Evolutionary conservation across 2,329 filamentous ascomycete genomes (phyloP), one percentile per base, ranked within the genome.

Genomic region (Neodidymelliopsis sp.): DNA sequence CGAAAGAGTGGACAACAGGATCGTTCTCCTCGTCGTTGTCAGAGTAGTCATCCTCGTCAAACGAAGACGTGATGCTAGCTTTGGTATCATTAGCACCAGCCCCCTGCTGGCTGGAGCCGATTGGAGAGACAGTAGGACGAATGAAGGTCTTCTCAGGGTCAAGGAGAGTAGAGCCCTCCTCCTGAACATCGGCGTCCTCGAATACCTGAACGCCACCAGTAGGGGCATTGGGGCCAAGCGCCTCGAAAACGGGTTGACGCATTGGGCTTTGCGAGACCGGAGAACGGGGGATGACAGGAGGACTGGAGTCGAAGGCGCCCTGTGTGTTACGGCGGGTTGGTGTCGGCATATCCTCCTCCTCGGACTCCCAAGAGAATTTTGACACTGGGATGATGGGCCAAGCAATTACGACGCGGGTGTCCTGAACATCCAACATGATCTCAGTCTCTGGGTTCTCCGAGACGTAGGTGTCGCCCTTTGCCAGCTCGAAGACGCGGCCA

Each of bases 381-480:
- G 61, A 68, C 65, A 63, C 73, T 12, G 94, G 93, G 64, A 65
- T 67, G 65, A 63, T 74, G n/a, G 94, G 94, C 93, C 94, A 97
- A 67, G 87, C 85, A 54, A 99, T 79, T 72, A 96, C 81, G 33
- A 97, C 91, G 56, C 94, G 89, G 43, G 91, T 87, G 69, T 96
- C 92, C 65, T 96, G 91, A 30, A 97, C 91, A 71, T 97, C 92
- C 56, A 99, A 78, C 85, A 99, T 95, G 71, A 99, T 91, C 65
- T 96, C 91, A 13, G 86, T 86, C 59, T 87, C 85, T 68, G 92
- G 90, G 22, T 91, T 92, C 74, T 96, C 90, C 49, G 91, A 96
- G 35, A 87, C 88, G 74, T 97, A 97, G 38, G 85, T 89, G 70
- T 96, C 91, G 13, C 89, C 91, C 77, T 96, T 97, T 57, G 80